These are phyloP conservation scores for Acanthamoeba royreba DNA, from an alignment of 208 protist genomes.

Conservation along the genomic window DNA sequence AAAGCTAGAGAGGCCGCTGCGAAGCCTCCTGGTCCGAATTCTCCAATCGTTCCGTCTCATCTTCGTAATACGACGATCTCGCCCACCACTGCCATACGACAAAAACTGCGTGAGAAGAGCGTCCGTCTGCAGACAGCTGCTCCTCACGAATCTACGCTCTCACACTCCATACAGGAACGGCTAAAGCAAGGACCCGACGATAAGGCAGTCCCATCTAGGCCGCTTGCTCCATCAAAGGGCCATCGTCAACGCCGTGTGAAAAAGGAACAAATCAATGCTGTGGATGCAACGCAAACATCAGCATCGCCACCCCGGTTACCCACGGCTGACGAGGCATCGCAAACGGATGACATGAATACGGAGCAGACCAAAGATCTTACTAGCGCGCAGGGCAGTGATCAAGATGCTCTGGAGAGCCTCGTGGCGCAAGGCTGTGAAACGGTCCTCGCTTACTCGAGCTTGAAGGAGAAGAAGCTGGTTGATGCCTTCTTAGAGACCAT, in stretches of 20 bases:
- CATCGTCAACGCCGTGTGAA: too few species aligned
- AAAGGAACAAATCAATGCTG: background rate
- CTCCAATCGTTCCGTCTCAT: background rate
- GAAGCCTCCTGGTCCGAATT: background rate
- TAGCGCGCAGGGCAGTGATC: too few species aligned
- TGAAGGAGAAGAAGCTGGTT: background rate
- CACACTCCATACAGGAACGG: background rate
- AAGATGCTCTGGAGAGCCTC: background rate
- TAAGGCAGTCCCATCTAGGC: background rate
- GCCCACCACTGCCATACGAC: background rate
- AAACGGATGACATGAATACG: too few species aligned
- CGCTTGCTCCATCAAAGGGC: background rate
- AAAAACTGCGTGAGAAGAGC: background rate
- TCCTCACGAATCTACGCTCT: background rate
- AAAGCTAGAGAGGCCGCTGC: background rate
- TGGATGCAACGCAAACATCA: too few species aligned
- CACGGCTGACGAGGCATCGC: too few species aligned
- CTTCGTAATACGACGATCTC: background rate
- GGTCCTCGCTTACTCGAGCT: background rate
- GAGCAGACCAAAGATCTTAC: too few species aligned
- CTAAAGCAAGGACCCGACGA: background rate
- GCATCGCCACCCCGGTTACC: too few species aligned
- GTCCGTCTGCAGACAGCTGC: background rate
- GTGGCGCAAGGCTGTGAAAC: background rate
- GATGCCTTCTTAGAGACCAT: slow-evolving; percentile 18